These are phyloP conservation scores for Podaxis mareebaensis DNA, from an alignment of 768 basidiomycete genomes.

Conservation along the genomic window DNA sequence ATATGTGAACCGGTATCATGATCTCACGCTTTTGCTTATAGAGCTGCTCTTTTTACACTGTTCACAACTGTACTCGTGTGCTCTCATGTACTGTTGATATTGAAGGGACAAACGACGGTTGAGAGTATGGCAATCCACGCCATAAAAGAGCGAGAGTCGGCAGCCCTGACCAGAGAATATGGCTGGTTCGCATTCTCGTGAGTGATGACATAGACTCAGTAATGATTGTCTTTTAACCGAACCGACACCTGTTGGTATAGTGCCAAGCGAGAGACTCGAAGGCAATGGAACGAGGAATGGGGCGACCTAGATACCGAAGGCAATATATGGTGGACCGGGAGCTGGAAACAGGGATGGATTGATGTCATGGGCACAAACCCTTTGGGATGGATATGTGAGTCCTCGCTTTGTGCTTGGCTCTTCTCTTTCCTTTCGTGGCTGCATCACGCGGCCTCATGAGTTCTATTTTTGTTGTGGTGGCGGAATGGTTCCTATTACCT, in stretches of 20 bases:
- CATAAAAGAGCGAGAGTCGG: conserved; percentile 67
- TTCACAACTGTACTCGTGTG: conserved; percentile 62
- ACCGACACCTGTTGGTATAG: conserved; percentile 31
- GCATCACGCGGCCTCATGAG: neutral
- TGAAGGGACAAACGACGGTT: conserved; percentile 73
- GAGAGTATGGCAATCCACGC: conserved; percentile 63
- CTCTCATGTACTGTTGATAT: conserved; percentile 63
- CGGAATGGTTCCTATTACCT: neutral
- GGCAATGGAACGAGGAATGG: conserved; percentile 80
- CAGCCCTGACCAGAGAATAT: conserved; percentile 48
- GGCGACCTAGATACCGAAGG: conserved; percentile 74
- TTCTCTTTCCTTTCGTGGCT: conserved; percentile 9
- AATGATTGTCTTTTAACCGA: neutral
- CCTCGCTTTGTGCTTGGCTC: conserved; percentile 9
- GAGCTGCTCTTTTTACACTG: conserved; percentile 67
- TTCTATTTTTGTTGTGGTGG: conserved; percentile 7
- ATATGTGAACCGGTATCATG: neutral
- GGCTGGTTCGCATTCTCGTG: conserved; percentile 57
- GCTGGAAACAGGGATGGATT: conserved; percentile 63
- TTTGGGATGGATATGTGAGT: conserved; percentile 82
- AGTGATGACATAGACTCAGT: conserved; percentile 21
- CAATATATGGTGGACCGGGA: conserved; percentile 86
- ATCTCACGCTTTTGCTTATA: conserved; percentile 26
- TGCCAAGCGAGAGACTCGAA: conserved; percentile 44
- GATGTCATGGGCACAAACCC: conserved; percentile 74